Evolutionary conservation across 2,329 filamentous ascomycete genomes (phyloP).

Genomic region (Penicillium polonicum): DNA sequence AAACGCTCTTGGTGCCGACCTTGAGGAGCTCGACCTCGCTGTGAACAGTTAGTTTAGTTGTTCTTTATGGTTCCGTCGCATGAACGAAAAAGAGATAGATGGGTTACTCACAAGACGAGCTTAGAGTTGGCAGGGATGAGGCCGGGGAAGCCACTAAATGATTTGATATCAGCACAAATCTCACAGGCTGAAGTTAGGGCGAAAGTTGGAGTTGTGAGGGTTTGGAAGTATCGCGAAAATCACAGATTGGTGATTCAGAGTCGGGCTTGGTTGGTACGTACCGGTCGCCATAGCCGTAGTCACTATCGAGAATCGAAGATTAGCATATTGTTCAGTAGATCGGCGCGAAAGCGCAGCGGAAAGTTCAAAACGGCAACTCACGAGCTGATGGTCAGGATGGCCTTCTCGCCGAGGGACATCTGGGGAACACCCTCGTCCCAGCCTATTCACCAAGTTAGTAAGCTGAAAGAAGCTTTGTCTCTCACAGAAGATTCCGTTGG

Average conservation of each 20-base stretch:
- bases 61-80: neutral
- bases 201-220: neutral
- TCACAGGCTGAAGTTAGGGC: neutral
- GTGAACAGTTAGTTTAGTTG: constrained; percentile 13
- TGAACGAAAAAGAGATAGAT: neutral
- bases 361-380: constrained; percentile 44
- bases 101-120: constrained; percentile 75
- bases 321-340: constrained; percentile 5
- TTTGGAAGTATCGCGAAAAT: neutral
- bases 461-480: neutral
- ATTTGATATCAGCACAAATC: neutral
- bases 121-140: constrained; percentile 73
- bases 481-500: neutral
- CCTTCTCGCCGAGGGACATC: constrained; percentile 91
- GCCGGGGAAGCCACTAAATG: constrained; percentile 69
- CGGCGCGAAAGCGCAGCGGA: neutral
- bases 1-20: constrained; percentile 54
- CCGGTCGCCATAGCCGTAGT: constrained; percentile 43
- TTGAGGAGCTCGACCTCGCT: constrained; percentile 69
- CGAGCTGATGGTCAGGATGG: constrained; percentile 77
- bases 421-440: constrained; percentile 81
- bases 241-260: neutral
- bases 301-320: constrained; percentile 24
- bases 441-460: constrained; percentile 40
- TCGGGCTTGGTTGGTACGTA: constrained; percentile 27